Evolutionary conservation across 163 green algal species (phyloP).

Genomic region (Picocystis sp.): DNA sequence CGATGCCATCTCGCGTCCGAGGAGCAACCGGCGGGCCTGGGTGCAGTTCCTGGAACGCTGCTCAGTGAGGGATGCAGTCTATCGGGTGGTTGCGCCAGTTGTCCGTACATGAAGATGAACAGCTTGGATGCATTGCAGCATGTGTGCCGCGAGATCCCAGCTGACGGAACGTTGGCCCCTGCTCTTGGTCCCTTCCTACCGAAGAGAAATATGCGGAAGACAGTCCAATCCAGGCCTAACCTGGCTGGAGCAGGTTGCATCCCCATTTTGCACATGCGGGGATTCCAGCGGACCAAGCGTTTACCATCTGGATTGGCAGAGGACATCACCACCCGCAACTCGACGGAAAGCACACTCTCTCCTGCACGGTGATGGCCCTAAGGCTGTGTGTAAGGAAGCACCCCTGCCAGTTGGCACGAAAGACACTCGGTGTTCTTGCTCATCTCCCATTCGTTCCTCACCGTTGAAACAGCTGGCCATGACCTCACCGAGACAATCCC

Average conservation of each 20-base stretch:
- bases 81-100: slow-evolving; percentile 88
- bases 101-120: slow-evolving; percentile 99
- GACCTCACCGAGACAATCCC: too few relatives aligned
- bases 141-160: slow-evolving; percentile 45
- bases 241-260: slow-evolving; percentile 67
- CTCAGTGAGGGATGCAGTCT: slow-evolving; percentile 84
- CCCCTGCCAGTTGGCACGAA: too few relatives aligned
- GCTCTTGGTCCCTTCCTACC: slow-evolving; percentile 49
- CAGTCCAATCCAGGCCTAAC: not conserved
- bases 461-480: too few relatives aligned
- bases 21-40: slow-evolving; percentile 36
- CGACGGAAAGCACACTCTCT: not conserved
- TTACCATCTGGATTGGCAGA: slow-evolving; percentile 48
- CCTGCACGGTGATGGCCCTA: too few relatives aligned
- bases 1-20: slow-evolving; percentile 55
- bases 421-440: too few relatives aligned
- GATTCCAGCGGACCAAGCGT: slow-evolving; percentile 57
- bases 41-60: slow-evolving; percentile 67
- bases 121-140: slow-evolving; percentile 44
- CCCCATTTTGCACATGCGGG: slow-evolving; percentile 93
- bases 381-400: too few relatives aligned
- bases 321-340: slow-evolving; percentile 43
- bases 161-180: slow-evolving; percentile 28
- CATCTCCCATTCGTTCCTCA: too few relatives aligned
- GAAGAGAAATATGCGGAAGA: slow-evolving; percentile 41